Conservation (phyloP, 345 rosid genomes). For the Atalantia buxifolia region DNA sequence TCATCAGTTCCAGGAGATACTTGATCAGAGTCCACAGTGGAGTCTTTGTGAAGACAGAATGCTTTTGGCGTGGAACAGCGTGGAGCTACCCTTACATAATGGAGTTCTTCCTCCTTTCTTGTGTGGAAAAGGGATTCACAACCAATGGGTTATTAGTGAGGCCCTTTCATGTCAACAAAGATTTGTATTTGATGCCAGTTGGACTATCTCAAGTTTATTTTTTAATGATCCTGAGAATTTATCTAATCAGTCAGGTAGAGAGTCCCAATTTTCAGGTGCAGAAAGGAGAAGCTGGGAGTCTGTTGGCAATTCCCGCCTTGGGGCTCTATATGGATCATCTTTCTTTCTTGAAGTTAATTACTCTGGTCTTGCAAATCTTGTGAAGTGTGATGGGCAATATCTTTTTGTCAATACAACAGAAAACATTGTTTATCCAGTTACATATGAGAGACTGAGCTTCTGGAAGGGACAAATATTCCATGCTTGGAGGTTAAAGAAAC, state of each 20-base stretch:
- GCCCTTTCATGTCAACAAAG: slow-evolving; percentile 56
- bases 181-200: slow-evolving; percentile 80
- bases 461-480: slow-evolving; percentile 31
- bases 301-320: slow-evolving; percentile 67
- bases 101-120: slow-evolving; percentile 88
- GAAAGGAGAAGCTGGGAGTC: slow-evolving; percentile 67
- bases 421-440: slow-evolving; percentile 18
- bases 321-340: slow-evolving; percentile 59
- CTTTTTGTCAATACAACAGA: slow-evolving; percentile 36
- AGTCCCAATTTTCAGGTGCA: slow-evolving; percentile 15
- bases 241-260: slow-evolving; percentile 21
- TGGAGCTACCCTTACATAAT: slow-evolving; percentile 50
- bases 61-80: slow-evolving; percentile 79
- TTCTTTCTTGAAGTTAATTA: slow-evolving; percentile 40
- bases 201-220: slow-evolving; percentile 50
- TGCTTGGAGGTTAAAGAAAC: slow-evolving; percentile 37
- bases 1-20: slow-evolving; percentile 70
- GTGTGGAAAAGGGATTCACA: slow-evolving; percentile 61
- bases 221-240: slow-evolving; percentile 21
- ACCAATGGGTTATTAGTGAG: slow-evolving; percentile 70
- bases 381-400: slow-evolving; percentile 51
- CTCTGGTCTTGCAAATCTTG: slow-evolving; percentile 44
- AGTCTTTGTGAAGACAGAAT: slow-evolving; percentile 44
- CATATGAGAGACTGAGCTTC: slow-evolving; percentile 20
- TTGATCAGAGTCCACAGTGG: slow-evolving; percentile 27